A percentile compares a stretch with the other conserved stretches of the same genome.
Conservation (phyloP, 2,329 filamentous ascomycete genomes). For the Fusarium anthophilum region DNA sequence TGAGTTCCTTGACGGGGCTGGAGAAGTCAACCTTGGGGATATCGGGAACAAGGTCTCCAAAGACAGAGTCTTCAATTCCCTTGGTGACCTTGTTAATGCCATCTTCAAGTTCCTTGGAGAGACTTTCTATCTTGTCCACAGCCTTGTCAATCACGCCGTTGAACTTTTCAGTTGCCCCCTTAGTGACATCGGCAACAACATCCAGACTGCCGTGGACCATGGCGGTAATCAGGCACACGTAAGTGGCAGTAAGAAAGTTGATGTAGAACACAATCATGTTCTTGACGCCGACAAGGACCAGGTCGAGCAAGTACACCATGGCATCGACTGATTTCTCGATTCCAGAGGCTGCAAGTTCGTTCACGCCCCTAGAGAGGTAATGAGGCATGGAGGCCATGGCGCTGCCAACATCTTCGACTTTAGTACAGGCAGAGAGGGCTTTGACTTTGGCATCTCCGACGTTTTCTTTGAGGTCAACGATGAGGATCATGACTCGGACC, state of each 20-base stretch:
- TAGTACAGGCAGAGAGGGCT: conserved; percentile 88
- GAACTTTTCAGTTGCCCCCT: conserved; percentile 62
- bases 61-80: conserved; percentile 56
- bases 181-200: conserved; percentile 65
- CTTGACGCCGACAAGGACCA: conserved; percentile 85
- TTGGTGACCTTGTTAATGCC: conserved; percentile 61
- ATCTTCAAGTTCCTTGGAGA: conserved; percentile 59
- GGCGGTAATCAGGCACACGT: conserved; percentile 87
- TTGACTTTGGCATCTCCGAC: conserved; percentile 80
- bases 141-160: conserved; percentile 64
- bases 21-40: conserved; percentile 71
- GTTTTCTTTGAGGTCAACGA: conserved; percentile 76
- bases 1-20: conserved; percentile 70
- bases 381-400: conserved; percentile 98
- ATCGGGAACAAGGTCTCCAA: conserved; percentile 58
- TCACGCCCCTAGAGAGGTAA: conserved; percentile 89
- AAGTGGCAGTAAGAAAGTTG: conserved; percentile 89
- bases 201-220: conserved; percentile 82
- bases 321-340: conserved; percentile 84
- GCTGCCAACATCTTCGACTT: conserved; percentile 92
- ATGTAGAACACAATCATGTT: conserved; percentile 91
- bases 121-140: conserved; percentile 65
- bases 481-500: conserved; percentile 79
- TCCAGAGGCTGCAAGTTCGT: conserved; percentile 81
- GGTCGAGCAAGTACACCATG: conserved; percentile 79